phyloP scores from a whole-genome alignment of 2,329 filamentous ascomycete genomes.

The Fusarium ramigenum region DNA sequence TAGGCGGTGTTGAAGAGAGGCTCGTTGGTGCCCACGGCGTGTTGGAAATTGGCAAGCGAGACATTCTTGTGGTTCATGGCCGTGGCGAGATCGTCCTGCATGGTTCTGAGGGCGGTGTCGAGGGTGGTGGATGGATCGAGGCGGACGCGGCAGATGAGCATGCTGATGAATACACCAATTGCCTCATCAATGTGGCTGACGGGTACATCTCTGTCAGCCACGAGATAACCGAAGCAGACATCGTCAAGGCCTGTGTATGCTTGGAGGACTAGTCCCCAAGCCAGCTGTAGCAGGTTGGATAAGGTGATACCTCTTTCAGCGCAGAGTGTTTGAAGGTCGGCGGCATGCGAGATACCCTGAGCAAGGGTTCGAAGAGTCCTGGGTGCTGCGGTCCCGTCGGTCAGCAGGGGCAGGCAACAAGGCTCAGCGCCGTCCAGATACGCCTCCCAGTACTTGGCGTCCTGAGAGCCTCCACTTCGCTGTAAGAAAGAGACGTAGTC shows the following conservation, averaged over 20 bases:
- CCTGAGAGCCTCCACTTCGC: neutral
- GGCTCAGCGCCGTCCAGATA: conserved; percentile 8
- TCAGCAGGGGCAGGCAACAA: neutral
- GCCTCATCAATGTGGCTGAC: conserved; percentile 8
- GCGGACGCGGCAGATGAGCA: conserved; percentile 18
- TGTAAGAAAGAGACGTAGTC: conserved; percentile 27
- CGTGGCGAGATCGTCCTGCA: conserved; percentile 2
- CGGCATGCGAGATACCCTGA: neutral
- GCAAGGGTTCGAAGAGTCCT: conserved; percentile 11
- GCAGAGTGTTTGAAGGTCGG: conserved; percentile 2
- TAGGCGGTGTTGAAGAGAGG: conserved; percentile 37
- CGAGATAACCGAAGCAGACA: conserved; percentile 24
- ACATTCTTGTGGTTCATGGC: conserved; percentile 17
- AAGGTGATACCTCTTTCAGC: conserved; percentile 7
- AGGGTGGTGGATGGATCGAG: neutral
- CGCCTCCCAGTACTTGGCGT: conserved; percentile 15
- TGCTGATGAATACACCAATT: conserved; percentile 30
- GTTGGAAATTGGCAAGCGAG: conserved; percentile 19
- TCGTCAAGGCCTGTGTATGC: conserved; percentile 28
- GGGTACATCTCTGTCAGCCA: conserved; percentile 8
- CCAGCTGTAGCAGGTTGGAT: conserved; percentile 18
- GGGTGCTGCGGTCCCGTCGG: neutral
- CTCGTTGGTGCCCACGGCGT: neutral
- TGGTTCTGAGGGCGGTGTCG: neutral
- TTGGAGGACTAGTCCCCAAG: conserved; percentile 27